These are phyloP conservation scores for Alnus glutinosa DNA, from an alignment of 306 rosid genomes.

Conservation along the genomic window DNA sequence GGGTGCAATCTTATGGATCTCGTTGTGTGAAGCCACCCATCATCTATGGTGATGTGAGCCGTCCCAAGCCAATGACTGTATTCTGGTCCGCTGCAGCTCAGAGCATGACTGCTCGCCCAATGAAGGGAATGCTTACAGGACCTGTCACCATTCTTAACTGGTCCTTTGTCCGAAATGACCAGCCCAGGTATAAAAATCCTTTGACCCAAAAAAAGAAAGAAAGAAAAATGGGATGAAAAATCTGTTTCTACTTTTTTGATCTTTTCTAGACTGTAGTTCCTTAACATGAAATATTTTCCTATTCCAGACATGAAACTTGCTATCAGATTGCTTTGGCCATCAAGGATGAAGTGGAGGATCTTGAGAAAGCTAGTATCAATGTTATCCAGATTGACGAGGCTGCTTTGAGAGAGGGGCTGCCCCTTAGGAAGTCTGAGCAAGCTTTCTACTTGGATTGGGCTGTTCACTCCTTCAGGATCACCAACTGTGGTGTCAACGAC, in stretches of 20 bases:
- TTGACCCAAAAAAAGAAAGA: background rate
- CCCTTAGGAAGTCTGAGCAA: conserved; percentile 87
- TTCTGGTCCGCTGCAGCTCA: conserved; percentile 53
- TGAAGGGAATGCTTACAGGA: conserved; percentile 99
- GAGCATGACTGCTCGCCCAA: conserved; percentile 62
- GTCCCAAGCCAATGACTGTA: conserved; percentile 86
- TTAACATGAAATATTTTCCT: conserved; percentile 23
- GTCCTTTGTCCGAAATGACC: conserved; percentile 89
- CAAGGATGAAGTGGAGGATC: conserved; percentile 94
- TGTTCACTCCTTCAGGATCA: conserved; percentile 91
- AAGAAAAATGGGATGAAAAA: background rate
- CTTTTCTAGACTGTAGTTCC: background rate
- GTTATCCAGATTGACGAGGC: conserved; percentile 96
- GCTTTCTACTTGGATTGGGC: conserved; percentile 91
- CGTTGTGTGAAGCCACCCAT: conserved; percentile 98
- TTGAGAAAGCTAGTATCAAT: conserved; percentile 68
- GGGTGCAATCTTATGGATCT: conserved; percentile 97
- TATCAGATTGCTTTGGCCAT: conserved; percentile 92
- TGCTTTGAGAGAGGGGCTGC: conserved; percentile 87
- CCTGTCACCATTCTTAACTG: conserved; percentile 97
- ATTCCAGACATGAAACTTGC: conserved; percentile 68
- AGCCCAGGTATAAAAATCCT: conserved; percentile 61
- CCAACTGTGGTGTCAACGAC: conserved; percentile 73
- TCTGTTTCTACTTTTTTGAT: background rate
- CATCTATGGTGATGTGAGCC: conserved; percentile 95